Base-by-base conservation (phyloP, 192 early-diverging fungal genomes). In the Podila clonocystis region DNA sequence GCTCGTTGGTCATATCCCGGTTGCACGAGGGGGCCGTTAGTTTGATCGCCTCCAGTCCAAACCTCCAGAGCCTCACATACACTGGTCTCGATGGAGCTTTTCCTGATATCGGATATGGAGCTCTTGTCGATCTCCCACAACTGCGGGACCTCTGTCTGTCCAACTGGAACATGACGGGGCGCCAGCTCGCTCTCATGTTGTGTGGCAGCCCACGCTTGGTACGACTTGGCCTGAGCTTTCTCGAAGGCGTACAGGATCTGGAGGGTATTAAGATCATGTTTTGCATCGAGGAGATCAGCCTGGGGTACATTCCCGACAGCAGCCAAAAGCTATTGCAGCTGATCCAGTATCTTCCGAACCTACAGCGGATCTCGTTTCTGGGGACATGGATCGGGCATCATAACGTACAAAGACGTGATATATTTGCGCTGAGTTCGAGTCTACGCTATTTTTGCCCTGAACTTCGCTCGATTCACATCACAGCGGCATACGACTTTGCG, bases 211-310 rank as follows among this genome's bases (percentile, higher is more conserved):
- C 74, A 36, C 29, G 41, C 5, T 49, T 76, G 30, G 24, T 29
- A 33, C 74, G 74, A 28, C 58, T 70, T 19, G 66, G 74, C 58
- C 48, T 76, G 6, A 64, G 57, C 31, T 70, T 19, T 55, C 57
- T 76, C n/a, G 74, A 76, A 6, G 74, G 74, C 13, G 48, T 70
- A 0, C 31, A 48, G 33, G 63, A 76, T 34, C 48, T 76, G 45
- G 58, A 76, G 5, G 67, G 57, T 0, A 34, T 76, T 38, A 9
- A 38, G 58, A 76, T 52, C 4, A 24, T 76, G 57, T 65, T 36
- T 60, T 48, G 41, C 4, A n/a, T 76, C 22, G 74, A 76, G 48
- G 68, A 76, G 63, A 76, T 76, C 58, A 70, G 67, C 50, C 58
- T 76, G 2, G 74, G 74, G 8, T 70, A 64, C 28, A 38, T 76